phyloP scores from a whole-genome alignment of 2,329 filamentous ascomycete species.

The Emmonsiellopsis sp. region DNA sequence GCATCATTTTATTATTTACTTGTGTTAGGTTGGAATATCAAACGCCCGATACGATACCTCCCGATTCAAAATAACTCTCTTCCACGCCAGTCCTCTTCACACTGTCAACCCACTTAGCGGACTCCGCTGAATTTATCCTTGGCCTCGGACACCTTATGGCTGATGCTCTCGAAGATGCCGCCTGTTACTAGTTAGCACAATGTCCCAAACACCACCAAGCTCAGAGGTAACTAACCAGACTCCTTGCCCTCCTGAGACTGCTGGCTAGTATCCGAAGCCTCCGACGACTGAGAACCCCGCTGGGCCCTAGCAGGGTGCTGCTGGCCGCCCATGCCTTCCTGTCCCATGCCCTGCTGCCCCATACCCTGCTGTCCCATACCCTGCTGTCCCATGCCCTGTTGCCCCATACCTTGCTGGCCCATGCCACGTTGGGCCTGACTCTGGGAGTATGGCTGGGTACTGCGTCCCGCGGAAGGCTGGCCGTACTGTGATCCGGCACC shows the following conservation, averaged over 20 bases:
- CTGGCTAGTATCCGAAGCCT: not conserved
- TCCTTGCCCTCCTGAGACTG: not conserved
- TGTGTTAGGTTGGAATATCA: not conserved
- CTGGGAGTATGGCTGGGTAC: not conserved
- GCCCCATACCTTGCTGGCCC: not conserved
- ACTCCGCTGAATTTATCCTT: not conserved
- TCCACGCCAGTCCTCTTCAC: not conserved
- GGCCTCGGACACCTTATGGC: slow-evolving; percentile 7
- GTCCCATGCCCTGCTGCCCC: slow-evolving; percentile 1
- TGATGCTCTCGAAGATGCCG: not conserved
- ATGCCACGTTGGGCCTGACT: not conserved
- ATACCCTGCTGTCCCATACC: not conserved
- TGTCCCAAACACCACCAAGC: not conserved
- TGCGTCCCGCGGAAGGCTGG: not conserved
- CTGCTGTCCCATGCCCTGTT: not conserved
- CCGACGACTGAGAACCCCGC: not conserved
- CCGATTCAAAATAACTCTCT: not conserved
- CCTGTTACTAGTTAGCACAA: not conserved
- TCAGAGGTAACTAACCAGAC: slow-evolving; percentile 1
- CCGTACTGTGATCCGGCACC: not conserved
- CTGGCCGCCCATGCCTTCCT: not conserved
- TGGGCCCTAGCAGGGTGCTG: not conserved
- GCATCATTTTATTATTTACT: not conserved
- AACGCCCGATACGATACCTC: not conserved
- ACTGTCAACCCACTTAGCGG: not conserved